Evolutionary conservation across 2,329 filamentous ascomycete species (phyloP), one percentile per base, ranked within the genome.

Genomic region (Colletotrichum eleusines): DNA sequence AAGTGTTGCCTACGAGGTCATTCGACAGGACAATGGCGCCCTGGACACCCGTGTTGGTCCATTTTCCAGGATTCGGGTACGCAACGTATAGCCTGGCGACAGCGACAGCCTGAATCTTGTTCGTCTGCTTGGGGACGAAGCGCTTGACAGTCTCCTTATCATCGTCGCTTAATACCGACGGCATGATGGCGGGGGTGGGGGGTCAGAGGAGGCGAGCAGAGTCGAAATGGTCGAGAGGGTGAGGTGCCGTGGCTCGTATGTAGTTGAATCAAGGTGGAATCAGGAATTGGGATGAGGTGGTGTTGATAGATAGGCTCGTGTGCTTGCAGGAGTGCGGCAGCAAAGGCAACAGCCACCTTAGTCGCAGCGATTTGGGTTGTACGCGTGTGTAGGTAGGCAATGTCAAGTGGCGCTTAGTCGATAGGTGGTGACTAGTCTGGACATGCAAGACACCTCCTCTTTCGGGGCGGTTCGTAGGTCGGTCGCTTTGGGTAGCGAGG

Each of bases 81-180:
- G 95, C 95, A 78, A 98, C 90, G 82, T 98, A 98, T 76, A 99
- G 91, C 79, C 92, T 92, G 72, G 94, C 95, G 75, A 98, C 95
- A 71, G 94, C 96, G 74, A 97, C 95, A 73, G 95, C 94, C 75
- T 97, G 93, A 82, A 99, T 98, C 87, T 98, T 98, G 90, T 98
- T 99, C 77, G 91, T 91, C 74, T 94, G 90, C 82, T 97, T 98
- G 73, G 96, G 95, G 65, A 99, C 94, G 76, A 92, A 92, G 80
- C 96, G 92, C 86, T 97, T 97, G 82, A 99, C 95, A 72, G 91
- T 97, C 84, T 97, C 93, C 87, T 97, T 98, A 85, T 99, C 96
- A 78, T 95, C 92, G 78, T 98, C 95, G 80, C 87, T 93, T 68
- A 99, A 89, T 74, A 97, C 87, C 51, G 88, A 89, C 77, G 88